phyloP scores from a whole-genome alignment of 139 green algal species.

The Gonium pectorale region DNA sequence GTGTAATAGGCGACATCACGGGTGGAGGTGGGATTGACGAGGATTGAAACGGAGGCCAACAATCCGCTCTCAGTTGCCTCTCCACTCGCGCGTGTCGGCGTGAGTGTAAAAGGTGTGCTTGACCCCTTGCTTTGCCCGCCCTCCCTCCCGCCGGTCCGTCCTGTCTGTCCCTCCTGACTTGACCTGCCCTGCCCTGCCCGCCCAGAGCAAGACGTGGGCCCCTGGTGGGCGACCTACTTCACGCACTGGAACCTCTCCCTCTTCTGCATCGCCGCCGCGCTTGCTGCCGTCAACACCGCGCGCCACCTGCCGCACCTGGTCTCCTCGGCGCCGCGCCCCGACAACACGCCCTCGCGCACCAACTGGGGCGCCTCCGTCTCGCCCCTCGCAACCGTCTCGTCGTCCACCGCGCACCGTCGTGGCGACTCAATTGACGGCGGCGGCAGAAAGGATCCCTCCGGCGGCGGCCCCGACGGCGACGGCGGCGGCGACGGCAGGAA shows the following conservation, averaged over 20 bases:
- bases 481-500: neutral
- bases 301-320: constrained; percentile 15
- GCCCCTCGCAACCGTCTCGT: neutral
- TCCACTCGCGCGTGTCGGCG: no score
- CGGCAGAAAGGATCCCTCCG: neutral
- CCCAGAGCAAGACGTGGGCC: neutral
- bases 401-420: no score
- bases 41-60: no score
- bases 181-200: neutral
- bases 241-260: constrained; percentile 48
- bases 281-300: constrained; percentile 35
- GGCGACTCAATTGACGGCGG: no score
- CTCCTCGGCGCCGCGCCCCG: constrained; percentile 20
- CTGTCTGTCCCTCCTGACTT: neutral
- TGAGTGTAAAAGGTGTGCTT: neutral
- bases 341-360: constrained; percentile 37
- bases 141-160: no score
- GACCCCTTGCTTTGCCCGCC: neutral
- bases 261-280: constrained; percentile 12
- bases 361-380: constrained; percentile 21
- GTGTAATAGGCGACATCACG: no score
- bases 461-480: neutral
- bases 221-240: constrained; percentile 42
- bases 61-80: no score
- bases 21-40: no score